phyloP scores from a whole-genome alignment of 352 stramenopile genomes.

The Achlya hypogyna region DNA sequence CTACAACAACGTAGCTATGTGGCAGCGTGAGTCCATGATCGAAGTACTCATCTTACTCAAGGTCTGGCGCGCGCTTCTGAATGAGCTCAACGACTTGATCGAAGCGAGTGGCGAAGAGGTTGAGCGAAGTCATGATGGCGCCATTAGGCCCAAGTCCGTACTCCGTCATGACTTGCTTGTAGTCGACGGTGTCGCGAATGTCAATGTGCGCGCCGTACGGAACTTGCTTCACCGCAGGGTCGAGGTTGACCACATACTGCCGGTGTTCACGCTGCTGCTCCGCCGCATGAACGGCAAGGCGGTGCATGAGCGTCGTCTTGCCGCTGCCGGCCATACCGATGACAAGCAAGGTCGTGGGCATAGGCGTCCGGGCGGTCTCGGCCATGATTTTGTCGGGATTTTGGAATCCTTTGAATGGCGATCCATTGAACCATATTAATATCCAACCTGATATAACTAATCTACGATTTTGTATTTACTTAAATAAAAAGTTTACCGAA shows the following conservation, averaged over 20 bases:
- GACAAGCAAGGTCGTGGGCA: constrained; percentile 73
- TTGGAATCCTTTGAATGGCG: neutral
- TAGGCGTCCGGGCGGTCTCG: constrained; percentile 20
- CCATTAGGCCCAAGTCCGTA: constrained; percentile 98
- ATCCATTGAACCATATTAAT: neutral
- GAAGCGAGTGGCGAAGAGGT: constrained; percentile 99
- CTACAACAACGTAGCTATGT: constrained; percentile 91
- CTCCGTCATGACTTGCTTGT: constrained; percentile 98
- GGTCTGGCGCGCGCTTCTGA: constrained; percentile 73
- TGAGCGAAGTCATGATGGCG: constrained; percentile 98
- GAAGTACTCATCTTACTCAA: constrained; percentile 85
- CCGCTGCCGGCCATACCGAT: constrained; percentile 96
- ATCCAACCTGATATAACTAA: neutral
- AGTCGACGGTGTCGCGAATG: constrained; percentile 99
- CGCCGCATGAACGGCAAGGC: constrained; percentile 57
- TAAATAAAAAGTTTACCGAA: neutral
- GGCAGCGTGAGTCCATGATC: constrained; percentile 28
- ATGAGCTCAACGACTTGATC: constrained; percentile 96
- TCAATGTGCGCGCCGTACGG: constrained; percentile 97
- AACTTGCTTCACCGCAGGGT: constrained; percentile 94
- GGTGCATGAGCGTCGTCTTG: constrained; percentile 94
- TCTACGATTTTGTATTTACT: neutral
- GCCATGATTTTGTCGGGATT: neutral
- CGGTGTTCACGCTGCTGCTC: constrained; percentile 45
- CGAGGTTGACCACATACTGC: constrained; percentile 97